Percentiles rank a stretch among this genome's conserved stretches.
phyloP scores from a whole-genome alignment of 2,329 filamentous ascomycete species.

The Nigrospora osmanthi region DNA sequence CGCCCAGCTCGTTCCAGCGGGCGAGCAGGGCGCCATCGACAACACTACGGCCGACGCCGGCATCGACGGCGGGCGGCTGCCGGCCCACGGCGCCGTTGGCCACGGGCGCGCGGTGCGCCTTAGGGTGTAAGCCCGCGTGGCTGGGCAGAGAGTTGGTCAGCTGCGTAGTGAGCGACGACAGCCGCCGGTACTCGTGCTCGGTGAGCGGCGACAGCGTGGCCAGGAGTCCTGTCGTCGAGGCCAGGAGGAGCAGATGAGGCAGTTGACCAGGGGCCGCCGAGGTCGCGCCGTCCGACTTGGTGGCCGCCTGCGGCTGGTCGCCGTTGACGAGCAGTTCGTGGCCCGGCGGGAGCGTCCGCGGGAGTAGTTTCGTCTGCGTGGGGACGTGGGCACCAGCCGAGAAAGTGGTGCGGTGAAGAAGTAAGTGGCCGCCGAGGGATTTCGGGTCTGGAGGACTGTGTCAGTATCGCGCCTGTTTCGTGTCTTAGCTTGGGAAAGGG shows the following conservation, averaged over 20 bases:
- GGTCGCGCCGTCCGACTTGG: constrained; percentile 14
- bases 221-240: constrained; percentile 69
- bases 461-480: no score
- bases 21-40: constrained; percentile 72
- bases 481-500: background rate
- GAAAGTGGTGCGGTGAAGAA: constrained; percentile 84
- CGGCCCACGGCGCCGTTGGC: constrained; percentile 35
- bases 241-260: constrained; percentile 51
- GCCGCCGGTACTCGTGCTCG: constrained; percentile 74
- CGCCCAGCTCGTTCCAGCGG: constrained; percentile 69
- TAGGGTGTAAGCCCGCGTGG: constrained; percentile 73
- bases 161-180: constrained; percentile 75
- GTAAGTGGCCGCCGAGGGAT: constrained; percentile 78
- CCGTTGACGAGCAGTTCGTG: constrained; percentile 17
- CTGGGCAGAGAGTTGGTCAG: constrained; percentile 70
- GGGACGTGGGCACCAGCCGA: constrained; percentile 73
- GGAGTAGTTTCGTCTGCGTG: constrained; percentile 67
- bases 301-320: constrained; percentile 12
- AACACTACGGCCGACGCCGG: constrained; percentile 54
- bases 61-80: constrained; percentile 44
- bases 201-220: constrained; percentile 69
- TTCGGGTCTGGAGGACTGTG: constrained; percentile 62
- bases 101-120: constrained; percentile 59
- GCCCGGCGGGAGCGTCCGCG: constrained; percentile 47
- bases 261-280: constrained; percentile 18